Evolutionary conservation across 2,329 filamentous ascomycete genomes (phyloP), one percentile per base, ranked within the genome.

Genomic region (Sclerotinia minor): DNA sequence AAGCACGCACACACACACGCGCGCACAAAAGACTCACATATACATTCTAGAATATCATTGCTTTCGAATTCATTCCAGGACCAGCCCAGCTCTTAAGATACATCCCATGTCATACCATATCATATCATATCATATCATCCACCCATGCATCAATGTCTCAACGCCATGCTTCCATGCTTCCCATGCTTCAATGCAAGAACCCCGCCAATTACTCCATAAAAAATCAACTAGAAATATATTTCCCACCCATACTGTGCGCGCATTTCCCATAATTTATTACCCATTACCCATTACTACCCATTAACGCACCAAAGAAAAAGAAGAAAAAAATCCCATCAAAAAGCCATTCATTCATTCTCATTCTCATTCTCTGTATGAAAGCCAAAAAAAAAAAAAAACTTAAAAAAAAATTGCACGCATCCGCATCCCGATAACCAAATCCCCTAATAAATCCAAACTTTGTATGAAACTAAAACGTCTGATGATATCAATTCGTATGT

Each of bases 11-110:
- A 19, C 38, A 58, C 7, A 9, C 35, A 58, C 17, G 17, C 24
- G 29, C 5, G 41, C 38, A 45, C n/a, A 1, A 13, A 59, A 24
- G 19, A 26, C 54, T 6, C 1, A 8, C 7, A 24, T 41, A 3
- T n/a, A 11, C 17, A 45, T 45, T 45, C 9, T 3, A 45, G 5
- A 45, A 58, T 41, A 21, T 41, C 17, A 59, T 59, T 19, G 41
- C 24, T 21, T 59, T 59, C n/a, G n/a, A n/a, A n/a, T n/a, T n/a
- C 26, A 45, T 45, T 59, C 57, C 8, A 59, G 57, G 57, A 17
- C 41, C 57, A 59, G 57, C 57, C 57, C 57, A 45, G 57, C 57
- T 59, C 41, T 59, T 59, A 59, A 45, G 24, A 59, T 38, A 55
- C 13, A 45, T n/a, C 45, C 17, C 24, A 29, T 59, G 21, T 9